phyloP scores from a whole-genome alignment of 306 rosid genomes.

The Begonia peltatifolia region DNA sequence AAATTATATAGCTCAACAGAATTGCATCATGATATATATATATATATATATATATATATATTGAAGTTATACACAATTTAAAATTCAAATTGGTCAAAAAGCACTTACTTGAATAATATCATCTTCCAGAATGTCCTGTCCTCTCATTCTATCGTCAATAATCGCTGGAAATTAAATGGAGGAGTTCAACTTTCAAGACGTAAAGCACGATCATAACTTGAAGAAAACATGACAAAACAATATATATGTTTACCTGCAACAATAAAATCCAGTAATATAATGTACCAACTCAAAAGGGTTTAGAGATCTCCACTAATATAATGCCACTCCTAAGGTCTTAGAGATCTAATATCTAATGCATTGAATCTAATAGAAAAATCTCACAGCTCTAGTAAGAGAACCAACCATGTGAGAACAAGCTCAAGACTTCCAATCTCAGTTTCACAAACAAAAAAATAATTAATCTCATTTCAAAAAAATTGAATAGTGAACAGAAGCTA shows the following conservation, averaged over 20 bases:
- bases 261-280: neutral
- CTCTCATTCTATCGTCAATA: conserved; percentile 60
- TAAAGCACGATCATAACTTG: conserved; percentile 26
- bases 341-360: no score
- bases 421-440: neutral
- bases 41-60: no score
- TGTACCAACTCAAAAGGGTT: no score
- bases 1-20: no score
- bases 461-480: no score
- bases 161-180: conserved; percentile 76
- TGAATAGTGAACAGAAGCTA: neutral
- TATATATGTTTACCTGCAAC: conserved; percentile 30
- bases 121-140: conserved; percentile 60
- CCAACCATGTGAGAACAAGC: neutral
- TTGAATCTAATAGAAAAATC: neutral
- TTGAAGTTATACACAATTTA: neutral
- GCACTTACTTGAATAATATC: conserved; percentile 69
- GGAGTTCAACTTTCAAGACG: conserved; percentile 25
- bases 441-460: neutral
- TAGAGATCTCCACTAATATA: no score
- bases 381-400: conserved; percentile 2
- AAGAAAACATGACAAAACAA: conserved; percentile 22
- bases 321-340: no score
- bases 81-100: neutral
- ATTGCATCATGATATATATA: no score